Percentiles rank a stretch among this genome's conserved stretches.
Evolutionary conservation across 139 green algal species (phyloP).

Genomic region (Volvox africanus): DNA sequence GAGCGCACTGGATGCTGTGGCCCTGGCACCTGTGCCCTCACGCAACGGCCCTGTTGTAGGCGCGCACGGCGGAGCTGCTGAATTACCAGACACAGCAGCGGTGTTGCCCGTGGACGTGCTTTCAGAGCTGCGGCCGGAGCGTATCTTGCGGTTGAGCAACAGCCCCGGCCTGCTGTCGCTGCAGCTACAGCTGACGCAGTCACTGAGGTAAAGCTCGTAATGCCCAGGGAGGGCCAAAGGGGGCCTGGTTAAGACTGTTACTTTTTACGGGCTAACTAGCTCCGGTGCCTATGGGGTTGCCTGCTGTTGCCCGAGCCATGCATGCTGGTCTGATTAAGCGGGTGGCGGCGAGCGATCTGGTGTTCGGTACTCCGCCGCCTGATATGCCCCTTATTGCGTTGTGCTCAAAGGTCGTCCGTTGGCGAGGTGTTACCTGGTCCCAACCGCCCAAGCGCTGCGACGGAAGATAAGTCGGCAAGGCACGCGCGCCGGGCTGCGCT

Average conservation of each 20-base stretch:
- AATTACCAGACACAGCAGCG: background rate
- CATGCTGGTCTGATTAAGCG: no score
- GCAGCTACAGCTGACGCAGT: background rate
- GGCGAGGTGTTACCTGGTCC: background rate
- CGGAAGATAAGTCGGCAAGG: background rate
- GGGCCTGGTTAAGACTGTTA: no score
- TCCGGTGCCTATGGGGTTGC: no score
- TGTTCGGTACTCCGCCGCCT: background rate
- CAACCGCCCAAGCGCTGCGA: background rate
- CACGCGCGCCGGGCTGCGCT: background rate
- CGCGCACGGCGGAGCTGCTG: no score
- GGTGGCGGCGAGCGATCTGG: no score
- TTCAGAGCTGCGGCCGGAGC: background rate
- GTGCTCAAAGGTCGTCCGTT: background rate
- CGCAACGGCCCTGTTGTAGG: no score
- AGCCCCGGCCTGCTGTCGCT: background rate
- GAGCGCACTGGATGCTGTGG: no score
- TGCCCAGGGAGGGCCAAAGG: no score
- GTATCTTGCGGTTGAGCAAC: background rate
- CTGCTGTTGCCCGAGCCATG: no score
- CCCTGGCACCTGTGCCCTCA: no score
- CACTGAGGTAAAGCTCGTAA: no score
- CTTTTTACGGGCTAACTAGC: no score
- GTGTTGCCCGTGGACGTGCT: background rate
- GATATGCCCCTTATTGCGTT: background rate